Percentiles rank a stretch among this genome's conserved stretches.
Conservation (phyloP, 441 rosid genomes). For the Populus hybrid region DNA sequence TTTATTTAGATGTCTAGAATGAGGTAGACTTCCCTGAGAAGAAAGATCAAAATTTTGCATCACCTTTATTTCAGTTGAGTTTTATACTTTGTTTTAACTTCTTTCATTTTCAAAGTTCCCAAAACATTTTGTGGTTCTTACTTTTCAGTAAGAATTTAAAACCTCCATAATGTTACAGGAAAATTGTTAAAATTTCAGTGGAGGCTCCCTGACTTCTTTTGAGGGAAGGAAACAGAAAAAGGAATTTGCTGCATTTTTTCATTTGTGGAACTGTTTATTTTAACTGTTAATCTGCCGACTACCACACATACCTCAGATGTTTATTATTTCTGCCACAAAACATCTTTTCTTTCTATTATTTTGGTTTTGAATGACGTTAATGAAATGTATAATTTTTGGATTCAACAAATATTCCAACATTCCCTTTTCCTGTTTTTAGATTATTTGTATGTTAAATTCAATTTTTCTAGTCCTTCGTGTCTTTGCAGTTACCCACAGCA, state of each 20-base stretch:
- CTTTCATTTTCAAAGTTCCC: neutral
- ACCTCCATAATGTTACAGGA: neutral
- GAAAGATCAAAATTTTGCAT: neutral
- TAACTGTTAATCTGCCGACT: neutral
- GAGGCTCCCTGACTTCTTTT: neutral
- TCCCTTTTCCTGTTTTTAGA: neutral
- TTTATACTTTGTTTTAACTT: neutral
- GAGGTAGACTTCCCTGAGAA: neutral
- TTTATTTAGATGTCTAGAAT: neutral
- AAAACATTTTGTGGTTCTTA: neutral
- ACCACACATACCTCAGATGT: neutral
- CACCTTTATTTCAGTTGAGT: neutral
- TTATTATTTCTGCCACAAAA: neutral
- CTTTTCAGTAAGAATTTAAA: neutral
- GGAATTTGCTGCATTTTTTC: neutral
- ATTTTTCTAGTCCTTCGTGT: neutral
- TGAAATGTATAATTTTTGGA: neutral
- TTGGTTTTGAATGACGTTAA: neutral
- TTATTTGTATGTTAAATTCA: neutral
- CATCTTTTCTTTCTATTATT: neutral
- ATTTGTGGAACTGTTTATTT: neutral
- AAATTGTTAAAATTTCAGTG: neutral
- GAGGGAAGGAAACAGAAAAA: neutral
- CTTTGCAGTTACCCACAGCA: constrained; percentile 8
- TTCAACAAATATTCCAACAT: neutral